Evolutionary conservation across 1,139 yeast genomes (phyloP), one percentile per base, ranked within the genome.

Genomic region (Magnusiomyces ingens): DNA sequence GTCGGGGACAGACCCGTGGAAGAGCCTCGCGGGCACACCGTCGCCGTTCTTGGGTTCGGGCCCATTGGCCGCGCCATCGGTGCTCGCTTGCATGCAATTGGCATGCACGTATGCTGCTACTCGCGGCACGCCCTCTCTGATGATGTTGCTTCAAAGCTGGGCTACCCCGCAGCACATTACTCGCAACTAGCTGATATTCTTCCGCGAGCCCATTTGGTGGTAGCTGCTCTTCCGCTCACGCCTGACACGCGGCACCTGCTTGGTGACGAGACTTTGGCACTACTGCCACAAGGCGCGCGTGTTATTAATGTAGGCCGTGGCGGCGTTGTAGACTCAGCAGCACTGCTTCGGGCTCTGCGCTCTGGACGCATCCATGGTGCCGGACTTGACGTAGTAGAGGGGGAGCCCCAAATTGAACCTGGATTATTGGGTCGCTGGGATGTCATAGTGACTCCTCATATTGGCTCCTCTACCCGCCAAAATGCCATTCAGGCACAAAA

Each of bases 261-360:
- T 54, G 78, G 84, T 62, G 68, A 64, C 26, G 62, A 73, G 0
- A 64, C 82, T 1, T 73, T 87, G 17, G 67, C 70, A 11, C 60
- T 66, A 55, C 67, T 75, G 48, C 78, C 85, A 59, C 67, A 68
- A 21, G 83, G 83, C 1, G 76, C 84, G 17, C 74, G 88, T 58
- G 72, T 89, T 38, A 83, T 89, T 55, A 89, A 89, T 65, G 82
- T 86, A 36, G 95, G 95, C 1, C 76, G 96, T 60, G 96, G 95
- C 0, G 67, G 77, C 8, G 81, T 86, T 35, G 80, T 86, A 59
- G 84, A 85, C 63, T 91, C 86, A 63, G 63, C 68, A 10, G 84
- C 83, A 5, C 69, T 90, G 56, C 77, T 82, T 8, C 75, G 74
- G 21, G 81, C 82, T 12, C 74, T 90, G 62, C 79, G 84, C 61